phyloP scores from a whole-genome alignment of 2,329 filamentous ascomycete genomes.

The Trichophyton verrucosum region DNA sequence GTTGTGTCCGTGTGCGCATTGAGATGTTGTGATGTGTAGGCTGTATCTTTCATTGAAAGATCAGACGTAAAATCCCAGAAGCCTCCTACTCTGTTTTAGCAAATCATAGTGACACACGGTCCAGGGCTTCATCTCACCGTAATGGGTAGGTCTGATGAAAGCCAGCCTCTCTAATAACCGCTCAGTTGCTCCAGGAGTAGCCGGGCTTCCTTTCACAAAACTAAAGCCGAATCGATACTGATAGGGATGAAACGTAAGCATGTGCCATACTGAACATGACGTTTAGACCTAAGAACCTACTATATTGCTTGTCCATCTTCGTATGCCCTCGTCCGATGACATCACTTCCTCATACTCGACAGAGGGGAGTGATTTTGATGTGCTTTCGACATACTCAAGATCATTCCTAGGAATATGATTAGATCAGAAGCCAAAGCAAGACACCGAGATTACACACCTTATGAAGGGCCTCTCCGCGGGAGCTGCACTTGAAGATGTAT shows the following conservation, averaged over 20 bases:
- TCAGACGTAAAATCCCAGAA: constrained; percentile 86
- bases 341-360: constrained; percentile 52
- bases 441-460: neutral
- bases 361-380: constrained; percentile 41
- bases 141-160: constrained; percentile 82
- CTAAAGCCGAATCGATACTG: constrained; percentile 62
- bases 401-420: constrained; percentile 9
- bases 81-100: constrained; percentile 35
- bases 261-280: neutral
- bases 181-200: constrained; percentile 58
- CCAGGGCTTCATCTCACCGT: constrained; percentile 44
- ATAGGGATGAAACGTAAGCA: neutral
- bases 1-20: constrained; percentile 87
- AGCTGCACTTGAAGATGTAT: constrained; percentile 17
- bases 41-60: constrained; percentile 75
- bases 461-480: neutral
- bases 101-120: neutral
- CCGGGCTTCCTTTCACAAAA: constrained; percentile 60
- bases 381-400: constrained; percentile 12
- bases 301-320: constrained; percentile 52
- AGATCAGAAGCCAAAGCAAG: neutral
- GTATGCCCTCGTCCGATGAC: constrained; percentile 44
- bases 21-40: constrained; percentile 76
- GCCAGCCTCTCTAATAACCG: constrained; percentile 67
- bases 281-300: constrained; percentile 8